phyloP scores from a whole-genome alignment of 225 moss, liverwort and hornwort species.

The Physcomitrium patens region DNA sequence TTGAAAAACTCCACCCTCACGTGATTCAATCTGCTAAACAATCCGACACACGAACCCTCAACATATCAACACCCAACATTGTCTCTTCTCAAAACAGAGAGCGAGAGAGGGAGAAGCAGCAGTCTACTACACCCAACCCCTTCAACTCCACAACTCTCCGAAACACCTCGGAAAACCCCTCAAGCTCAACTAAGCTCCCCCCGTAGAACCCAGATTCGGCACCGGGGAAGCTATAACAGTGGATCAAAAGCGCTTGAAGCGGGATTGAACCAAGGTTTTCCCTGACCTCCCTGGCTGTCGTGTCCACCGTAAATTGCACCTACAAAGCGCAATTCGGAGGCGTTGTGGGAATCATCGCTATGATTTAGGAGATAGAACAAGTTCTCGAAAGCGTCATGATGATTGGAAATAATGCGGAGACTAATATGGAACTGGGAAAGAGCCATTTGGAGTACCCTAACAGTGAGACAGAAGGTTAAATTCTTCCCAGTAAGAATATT shows the following conservation, averaged over 20 bases:
- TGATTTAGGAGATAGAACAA: neutral
- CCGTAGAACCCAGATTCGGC: neutral
- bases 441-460: too few species aligned
- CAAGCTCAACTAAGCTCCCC: neutral
- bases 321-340: neutral
- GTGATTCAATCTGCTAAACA: constrained; percentile 16
- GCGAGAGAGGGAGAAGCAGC: neutral
- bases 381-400: too few species aligned
- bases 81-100: neutral
- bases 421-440: too few species aligned
- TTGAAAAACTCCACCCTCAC: neutral
- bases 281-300: too few species aligned
- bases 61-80: neutral
- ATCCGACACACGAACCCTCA: constrained; percentile 6
- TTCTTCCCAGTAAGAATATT: too few species aligned
- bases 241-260: neutral
- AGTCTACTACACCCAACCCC: neutral
- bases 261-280: too few species aligned
- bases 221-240: neutral
- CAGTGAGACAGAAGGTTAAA: too few species aligned
- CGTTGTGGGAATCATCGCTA: constrained; percentile 13
- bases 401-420: too few species aligned
- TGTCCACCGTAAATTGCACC: neutral
- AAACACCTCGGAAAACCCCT: neutral
- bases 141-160: neutral